These are phyloP conservation scores for Darksidea phi DNA, from an alignment of 495 filamentous ascomycete species.

Conservation along the genomic window DNA sequence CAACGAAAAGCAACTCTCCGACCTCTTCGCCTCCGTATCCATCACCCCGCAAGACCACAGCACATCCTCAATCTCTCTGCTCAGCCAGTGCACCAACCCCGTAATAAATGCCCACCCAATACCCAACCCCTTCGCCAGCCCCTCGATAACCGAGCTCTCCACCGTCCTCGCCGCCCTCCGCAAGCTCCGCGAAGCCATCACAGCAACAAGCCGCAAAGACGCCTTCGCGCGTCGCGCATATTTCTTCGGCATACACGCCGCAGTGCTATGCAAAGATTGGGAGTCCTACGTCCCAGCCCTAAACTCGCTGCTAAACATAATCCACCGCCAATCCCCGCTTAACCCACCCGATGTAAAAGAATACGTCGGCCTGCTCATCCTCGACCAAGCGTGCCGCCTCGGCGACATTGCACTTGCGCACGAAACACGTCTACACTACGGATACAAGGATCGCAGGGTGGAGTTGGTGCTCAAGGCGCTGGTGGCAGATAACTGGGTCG, in stretches of 20 bases:
- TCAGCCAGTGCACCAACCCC: background rate
- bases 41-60: conserved; percentile 38
- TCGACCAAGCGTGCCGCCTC: conserved; percentile 85
- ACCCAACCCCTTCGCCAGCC: conserved; percentile 30
- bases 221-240: conserved; percentile 49
- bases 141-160: conserved; percentile 55
- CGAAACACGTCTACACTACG: conserved; percentile 55
- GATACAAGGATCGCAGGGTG: conserved; percentile 60
- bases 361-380: conserved; percentile 72
- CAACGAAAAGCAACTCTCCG: conserved; percentile 68
- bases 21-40: conserved; percentile 52
- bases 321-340: conserved; percentile 66
- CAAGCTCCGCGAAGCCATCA: conserved; percentile 86
- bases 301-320: conserved; percentile 67
- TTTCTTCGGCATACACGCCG: conserved; percentile 74
- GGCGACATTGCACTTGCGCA: conserved; percentile 73
- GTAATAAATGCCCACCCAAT: conserved; percentile 15
- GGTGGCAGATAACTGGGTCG: conserved; percentile 75
- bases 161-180: conserved; percentile 72
- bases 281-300: conserved; percentile 91
- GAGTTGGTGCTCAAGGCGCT: conserved; percentile 67
- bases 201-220: conserved; percentile 67
- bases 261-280: conserved; percentile 72
- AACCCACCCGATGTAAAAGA: conserved; percentile 69
- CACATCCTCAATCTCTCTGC: conserved; percentile 1